phyloP scores from a whole-genome alignment of 2,329 filamentous ascomycete genomes.

The Camptophora hylomeconis region DNA sequence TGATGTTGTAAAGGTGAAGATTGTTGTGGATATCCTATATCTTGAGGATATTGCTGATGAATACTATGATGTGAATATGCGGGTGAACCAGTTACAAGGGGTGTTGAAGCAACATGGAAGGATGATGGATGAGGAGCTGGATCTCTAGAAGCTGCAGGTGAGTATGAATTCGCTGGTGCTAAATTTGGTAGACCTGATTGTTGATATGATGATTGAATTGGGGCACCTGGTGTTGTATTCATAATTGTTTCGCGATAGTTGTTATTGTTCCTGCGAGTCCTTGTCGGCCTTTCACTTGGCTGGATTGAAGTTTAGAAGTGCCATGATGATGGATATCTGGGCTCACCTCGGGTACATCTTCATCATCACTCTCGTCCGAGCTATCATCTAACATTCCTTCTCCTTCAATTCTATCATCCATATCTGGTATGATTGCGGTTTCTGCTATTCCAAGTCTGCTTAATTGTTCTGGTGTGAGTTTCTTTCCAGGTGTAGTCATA shows the following conservation, averaged over 20 bases:
- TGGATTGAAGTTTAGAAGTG: constrained; percentile 17
- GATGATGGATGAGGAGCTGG: constrained; percentile 10
- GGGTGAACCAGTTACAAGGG: constrained; percentile 7
- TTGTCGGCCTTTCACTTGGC: constrained; percentile 34
- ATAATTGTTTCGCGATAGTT: constrained; percentile 16
- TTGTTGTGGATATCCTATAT: constrained; percentile 6
- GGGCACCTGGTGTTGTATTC: constrained; percentile 8
- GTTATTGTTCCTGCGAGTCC: constrained; percentile 23
- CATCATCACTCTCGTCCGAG: constrained; percentile 16
- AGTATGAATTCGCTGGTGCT: constrained; percentile 14
- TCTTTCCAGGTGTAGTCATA: constrained; percentile 50
- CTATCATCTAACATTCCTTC: constrained; percentile 17
- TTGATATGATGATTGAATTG: constrained; percentile 9
- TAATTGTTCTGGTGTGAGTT: constrained; percentile 62
- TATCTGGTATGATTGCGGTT: constrained; percentile 27
- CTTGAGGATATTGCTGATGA: constrained; percentile 3
- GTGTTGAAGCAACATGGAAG: constrained; percentile 8
- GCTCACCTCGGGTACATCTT: constrained; percentile 19
- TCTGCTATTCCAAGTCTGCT: constrained; percentile 39
- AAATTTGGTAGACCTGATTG: constrained; percentile 12
- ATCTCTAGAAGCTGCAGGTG: constrained; percentile 10
- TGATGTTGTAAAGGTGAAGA: constrained; percentile 12
- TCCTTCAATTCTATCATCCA: constrained; percentile 12
- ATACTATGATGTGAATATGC: constrained; percentile 6
- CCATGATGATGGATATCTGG: constrained; percentile 10